Percentiles rank a stretch among this genome's conserved stretches.
phyloP scores from a whole-genome alignment of 2,329 filamentous ascomycete genomes.

The Ophiostoma tasmaniense region DNA sequence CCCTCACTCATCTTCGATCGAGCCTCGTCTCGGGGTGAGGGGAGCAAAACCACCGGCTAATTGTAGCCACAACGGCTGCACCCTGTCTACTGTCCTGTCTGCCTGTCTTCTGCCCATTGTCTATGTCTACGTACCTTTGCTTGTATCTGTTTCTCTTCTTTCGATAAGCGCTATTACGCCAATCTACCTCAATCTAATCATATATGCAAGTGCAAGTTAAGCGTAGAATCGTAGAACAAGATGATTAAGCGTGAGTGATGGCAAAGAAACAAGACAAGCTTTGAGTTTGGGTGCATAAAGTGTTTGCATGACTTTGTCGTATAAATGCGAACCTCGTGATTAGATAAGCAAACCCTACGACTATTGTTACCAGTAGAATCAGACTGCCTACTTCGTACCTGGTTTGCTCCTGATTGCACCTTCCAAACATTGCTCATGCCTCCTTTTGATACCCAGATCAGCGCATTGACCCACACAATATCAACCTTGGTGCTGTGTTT shows the following conservation, averaged over 20 bases:
- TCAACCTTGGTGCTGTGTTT: constrained; percentile 7
- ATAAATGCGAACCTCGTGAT: background rate
- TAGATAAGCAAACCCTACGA: background rate
- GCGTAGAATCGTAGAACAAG: too few relatives aligned
- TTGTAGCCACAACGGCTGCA: background rate
- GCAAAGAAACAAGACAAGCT: too few relatives aligned
- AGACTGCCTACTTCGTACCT: background rate
- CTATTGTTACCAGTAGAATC: background rate
- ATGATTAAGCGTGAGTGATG: too few relatives aligned
- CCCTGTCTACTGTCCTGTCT: background rate
- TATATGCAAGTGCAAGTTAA: too few relatives aligned
- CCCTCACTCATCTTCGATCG: background rate
- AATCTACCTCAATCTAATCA: too few relatives aligned
- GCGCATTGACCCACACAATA: constrained; percentile 15
- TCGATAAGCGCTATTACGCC: too few relatives aligned
- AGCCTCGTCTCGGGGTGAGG: background rate
- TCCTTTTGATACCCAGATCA: background rate
- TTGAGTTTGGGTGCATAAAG: background rate
- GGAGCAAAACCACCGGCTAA: background rate
- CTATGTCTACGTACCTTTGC: too few relatives aligned
- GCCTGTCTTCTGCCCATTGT: too few relatives aligned
- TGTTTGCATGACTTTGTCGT: background rate
- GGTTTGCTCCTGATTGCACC: background rate
- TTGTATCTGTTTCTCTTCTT: too few relatives aligned
- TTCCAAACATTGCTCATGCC: background rate